Evolutionary conservation across 2,329 filamentous ascomycete genomes (phyloP).

Genomic region (Calonectria hongkongensis): DNA sequence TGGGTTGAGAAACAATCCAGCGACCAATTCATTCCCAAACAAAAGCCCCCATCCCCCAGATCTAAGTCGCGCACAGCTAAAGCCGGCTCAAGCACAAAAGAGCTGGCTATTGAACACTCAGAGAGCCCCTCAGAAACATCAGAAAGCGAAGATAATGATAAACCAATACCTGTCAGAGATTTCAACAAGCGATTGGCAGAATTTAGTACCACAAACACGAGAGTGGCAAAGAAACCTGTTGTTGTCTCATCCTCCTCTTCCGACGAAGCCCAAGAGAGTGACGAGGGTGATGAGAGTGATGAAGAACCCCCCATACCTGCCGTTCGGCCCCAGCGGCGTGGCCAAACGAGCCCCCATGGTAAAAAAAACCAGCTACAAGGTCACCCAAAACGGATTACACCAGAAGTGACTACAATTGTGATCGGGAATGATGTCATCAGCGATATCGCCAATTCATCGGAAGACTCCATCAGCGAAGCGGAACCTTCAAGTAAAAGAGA

Average conservation of each 20-base stretch:
- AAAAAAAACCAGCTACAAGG: conserved; percentile 27
- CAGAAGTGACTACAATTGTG: conserved; percentile 45
- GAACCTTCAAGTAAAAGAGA: not conserved
- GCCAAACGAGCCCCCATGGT: conserved; percentile 18
- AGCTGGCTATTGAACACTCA: not conserved
- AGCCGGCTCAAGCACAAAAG: not conserved
- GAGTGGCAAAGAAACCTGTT: not conserved
- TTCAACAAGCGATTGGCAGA: conserved; percentile 61
- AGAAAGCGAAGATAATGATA: conserved; percentile 46
- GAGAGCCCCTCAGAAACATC: conserved; percentile 26
- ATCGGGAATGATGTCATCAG: conserved; percentile 48
- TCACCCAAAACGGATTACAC: conserved; percentile 25
- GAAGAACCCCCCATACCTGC: conserved; percentile 48
- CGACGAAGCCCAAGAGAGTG: not conserved
- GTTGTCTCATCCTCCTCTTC: conserved; percentile 9
- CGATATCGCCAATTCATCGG: not conserved
- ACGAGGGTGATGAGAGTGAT: conserved; percentile 31
- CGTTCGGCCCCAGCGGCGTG: conserved; percentile 36
- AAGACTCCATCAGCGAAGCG: not conserved
- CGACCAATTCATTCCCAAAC: conserved; percentile 18
- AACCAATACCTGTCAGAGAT: conserved; percentile 56
- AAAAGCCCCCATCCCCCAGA: conserved; percentile 13
- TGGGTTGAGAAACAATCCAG: conserved; percentile 59
- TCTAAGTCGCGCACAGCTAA: not conserved
- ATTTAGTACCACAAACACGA: conserved; percentile 37